A percentile compares a stretch with the other conserved stretches of the same genome.
Conservation (phyloP, 805 yeast genomes). For the Ogataea neopini region DNA sequence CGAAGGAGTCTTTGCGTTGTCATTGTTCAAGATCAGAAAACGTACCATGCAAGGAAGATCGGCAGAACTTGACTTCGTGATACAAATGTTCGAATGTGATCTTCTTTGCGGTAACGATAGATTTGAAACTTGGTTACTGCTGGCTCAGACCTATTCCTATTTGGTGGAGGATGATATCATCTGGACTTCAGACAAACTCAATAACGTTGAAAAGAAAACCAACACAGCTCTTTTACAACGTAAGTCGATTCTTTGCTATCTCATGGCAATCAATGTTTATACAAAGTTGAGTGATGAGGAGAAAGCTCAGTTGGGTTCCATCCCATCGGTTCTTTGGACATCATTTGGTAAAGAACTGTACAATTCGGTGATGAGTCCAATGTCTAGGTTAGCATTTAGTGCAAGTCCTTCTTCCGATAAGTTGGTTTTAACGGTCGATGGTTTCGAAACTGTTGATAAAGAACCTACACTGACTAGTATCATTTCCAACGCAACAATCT, state of each 20-base stretch:
- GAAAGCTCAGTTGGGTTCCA: constrained; percentile 32
- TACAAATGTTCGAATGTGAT: constrained; percentile 65
- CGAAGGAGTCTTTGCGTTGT: constrained; percentile 66
- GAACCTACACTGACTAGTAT: constrained; percentile 8
- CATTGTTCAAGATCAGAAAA: constrained; percentile 69
- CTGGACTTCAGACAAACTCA: constrained; percentile 88
- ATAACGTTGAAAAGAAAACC: constrained; percentile 57
- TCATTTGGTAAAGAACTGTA: constrained; percentile 59
- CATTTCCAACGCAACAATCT: constrained; percentile 33
- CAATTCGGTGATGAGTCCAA: constrained; percentile 59
- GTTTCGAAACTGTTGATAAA: background rate
- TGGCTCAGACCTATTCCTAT: constrained; percentile 77
- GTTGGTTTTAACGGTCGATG: constrained; percentile 1
- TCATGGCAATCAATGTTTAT: constrained; percentile 63
- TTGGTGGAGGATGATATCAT: constrained; percentile 85
- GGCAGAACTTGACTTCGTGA: constrained; percentile 76
- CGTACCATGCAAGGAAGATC: constrained; percentile 78
- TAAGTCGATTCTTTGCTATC: constrained; percentile 68
- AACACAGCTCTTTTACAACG: constrained; percentile 66
- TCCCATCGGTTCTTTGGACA: constrained; percentile 49
- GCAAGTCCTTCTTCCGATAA: constrained; percentile 1
- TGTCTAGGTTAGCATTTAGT: constrained; percentile 58
- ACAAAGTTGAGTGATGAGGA: constrained; percentile 24
- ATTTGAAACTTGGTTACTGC: constrained; percentile 81
- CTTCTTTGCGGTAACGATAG: constrained; percentile 64